phyloP scores from a whole-genome alignment of 2,329 filamentous ascomycete genomes.

The Trichoderma simmonsii region DNA sequence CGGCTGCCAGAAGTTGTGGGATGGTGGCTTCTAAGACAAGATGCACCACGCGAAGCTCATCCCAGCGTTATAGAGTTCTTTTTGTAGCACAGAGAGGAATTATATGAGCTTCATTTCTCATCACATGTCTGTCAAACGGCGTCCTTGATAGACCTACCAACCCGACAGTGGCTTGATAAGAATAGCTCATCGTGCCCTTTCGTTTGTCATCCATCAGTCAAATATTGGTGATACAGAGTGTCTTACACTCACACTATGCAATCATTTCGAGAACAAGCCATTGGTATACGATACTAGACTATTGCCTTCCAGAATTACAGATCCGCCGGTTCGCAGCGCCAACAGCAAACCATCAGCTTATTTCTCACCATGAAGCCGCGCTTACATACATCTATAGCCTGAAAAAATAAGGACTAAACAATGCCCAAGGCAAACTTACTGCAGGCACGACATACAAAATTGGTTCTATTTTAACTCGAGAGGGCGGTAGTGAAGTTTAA shows the following conservation, averaged over 20 bases:
- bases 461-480: neutral
- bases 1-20: slow-evolving; percentile 20
- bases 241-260: neutral
- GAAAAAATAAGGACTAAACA: neutral
- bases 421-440: neutral
- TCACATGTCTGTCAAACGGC: neutral
- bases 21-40: slow-evolving; percentile 25
- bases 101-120: neutral
- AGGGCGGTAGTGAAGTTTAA: neutral
- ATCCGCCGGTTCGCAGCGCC: neutral
- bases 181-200: neutral
- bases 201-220: neutral
- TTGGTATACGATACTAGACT: neutral
- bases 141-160: neutral
- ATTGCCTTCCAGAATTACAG: neutral
- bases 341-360: neutral
- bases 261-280: neutral
- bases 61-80: slow-evolving; percentile 22
- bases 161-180: neutral
- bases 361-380: neutral
- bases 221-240: neutral
- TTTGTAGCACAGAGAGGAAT: neutral
- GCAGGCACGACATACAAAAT: neutral
- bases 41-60: slow-evolving; percentile 20
- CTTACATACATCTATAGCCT: neutral